A percentile compares a stretch with the other conserved stretches of the same genome.
Evolutionary conservation across 2,329 filamentous ascomycete species (phyloP).

Genomic region (Claviceps arundinis): DNA sequence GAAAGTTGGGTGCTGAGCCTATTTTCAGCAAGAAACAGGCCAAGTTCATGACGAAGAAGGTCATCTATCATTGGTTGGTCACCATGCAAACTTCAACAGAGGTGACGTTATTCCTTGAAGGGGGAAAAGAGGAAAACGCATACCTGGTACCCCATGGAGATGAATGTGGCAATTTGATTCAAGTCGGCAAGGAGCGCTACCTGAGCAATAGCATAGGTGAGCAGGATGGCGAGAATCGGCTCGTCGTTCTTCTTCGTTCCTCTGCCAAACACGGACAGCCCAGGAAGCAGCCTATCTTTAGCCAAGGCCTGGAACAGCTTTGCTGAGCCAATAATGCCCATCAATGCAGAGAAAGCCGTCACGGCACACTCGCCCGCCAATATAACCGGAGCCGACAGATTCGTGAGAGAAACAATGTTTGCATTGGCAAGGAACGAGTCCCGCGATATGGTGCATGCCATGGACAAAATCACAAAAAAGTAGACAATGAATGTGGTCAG

Average conservation of each 20-base stretch:
- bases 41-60: conserved; percentile 77
- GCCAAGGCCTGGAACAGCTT: conserved; percentile 77
- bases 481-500: conserved; percentile 65
- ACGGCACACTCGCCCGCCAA: conserved; percentile 73
- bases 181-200: conserved; percentile 70
- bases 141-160: conserved; percentile 78
- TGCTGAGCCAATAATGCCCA: conserved; percentile 75
- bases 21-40: conserved; percentile 81
- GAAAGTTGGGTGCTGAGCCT: conserved; percentile 77
- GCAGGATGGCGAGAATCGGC: conserved; percentile 60
- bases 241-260: conserved; percentile 62
- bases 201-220: conserved; percentile 66
- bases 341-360: conserved; percentile 72
- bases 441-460: conserved; percentile 65
- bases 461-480: conserved; percentile 59
- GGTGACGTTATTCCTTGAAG: neutral
- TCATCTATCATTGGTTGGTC: conserved; percentile 44
- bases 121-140: conserved; percentile 8
- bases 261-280: conserved; percentile 58
- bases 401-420: conserved; percentile 73
- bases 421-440: conserved; percentile 59
- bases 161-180: conserved; percentile 78
- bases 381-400: conserved; percentile 58
- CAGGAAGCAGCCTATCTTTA: conserved; percentile 65
- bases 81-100: neutral